Base-by-base conservation (phyloP, 306 rosid species). In the Castanopsis chinensis region DNA sequence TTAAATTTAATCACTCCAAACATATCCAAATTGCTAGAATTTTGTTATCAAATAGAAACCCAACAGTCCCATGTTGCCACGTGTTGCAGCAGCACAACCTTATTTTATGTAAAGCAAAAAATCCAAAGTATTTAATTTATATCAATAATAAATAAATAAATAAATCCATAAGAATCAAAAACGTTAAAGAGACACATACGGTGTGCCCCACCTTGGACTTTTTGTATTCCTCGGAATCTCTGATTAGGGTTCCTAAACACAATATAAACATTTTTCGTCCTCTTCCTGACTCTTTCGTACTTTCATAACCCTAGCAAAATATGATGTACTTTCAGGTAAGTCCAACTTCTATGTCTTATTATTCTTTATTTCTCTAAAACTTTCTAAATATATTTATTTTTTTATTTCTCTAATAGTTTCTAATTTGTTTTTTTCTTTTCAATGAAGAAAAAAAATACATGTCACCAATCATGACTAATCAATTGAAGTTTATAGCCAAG, bases 171-270 rank as follows among this genome's bases (percentile, higher is more conserved):
- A 6, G 15, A 7, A 1, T 6, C 20, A 9, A 32, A 18, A 37
- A 37, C 11, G 7, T 37, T 37, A 37, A 37, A 20, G 52, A 55
- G n/a, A 61, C 3, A 37, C 19, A 72, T 52, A 0, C 11, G 3
- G 3, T 8, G 45, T 37, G 3, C 58, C 82, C 82, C 78, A 74
- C 78, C 13, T 55, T 70, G 6, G 3, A 15, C 10, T 14, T 27
- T 74, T 70, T 18, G 18, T 37, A 77, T 80, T 80, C 82, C 83
- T 84, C 37, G 82, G 75, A 81, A 75, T 80, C 85, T 84, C 75
- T 72, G 65, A 73, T 81, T 78, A 85, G 83, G 85, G 82, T 69
- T 56, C 12, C 45, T 37, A 7, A 37, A 6, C 45, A 5, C 37
- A 65, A 10, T 33, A 19, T 64, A 75, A 76, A 56, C 58, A 76